Evolutionary conservation across 108 stramenopile species (phyloP).

Genomic region (Nannochloropsis salina): DNA sequence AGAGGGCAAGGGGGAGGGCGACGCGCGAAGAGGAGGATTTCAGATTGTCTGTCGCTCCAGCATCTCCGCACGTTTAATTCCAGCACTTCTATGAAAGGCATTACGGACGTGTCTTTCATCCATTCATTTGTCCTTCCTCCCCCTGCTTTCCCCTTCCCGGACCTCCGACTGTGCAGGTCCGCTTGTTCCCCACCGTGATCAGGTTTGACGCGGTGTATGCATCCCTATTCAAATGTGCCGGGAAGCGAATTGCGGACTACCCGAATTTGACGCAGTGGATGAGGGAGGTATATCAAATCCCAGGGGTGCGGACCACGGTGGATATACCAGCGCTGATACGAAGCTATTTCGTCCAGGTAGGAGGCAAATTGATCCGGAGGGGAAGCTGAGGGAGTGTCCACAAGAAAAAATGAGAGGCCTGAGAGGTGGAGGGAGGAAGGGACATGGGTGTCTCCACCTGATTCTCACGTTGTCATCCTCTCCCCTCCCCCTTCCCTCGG

Average conservation of each 20-base stretch:
- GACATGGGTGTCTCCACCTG: neutral
- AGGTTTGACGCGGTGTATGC: constrained; percentile 56
- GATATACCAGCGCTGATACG: constrained; percentile 24
- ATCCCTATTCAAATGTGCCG: constrained; percentile 53
- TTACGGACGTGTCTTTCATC: neutral
- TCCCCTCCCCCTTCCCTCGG: neutral
- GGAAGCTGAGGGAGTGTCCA: neutral
- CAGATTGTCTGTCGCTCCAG: neutral
- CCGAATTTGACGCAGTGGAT: constrained; percentile 33
- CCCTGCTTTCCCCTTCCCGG: neutral
- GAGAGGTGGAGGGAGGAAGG: neutral
- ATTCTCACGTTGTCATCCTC: neutral
- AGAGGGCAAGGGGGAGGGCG: neutral
- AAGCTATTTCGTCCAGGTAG: constrained; percentile 34
- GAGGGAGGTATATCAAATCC: constrained; percentile 43
- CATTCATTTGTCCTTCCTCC: neutral
- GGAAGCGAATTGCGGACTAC: constrained; percentile 28
- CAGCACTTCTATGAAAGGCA: too few species aligned
- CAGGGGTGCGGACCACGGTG: constrained; percentile 38
- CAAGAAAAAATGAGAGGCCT: neutral
- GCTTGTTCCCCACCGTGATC: constrained; percentile 48
- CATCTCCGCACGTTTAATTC: too few species aligned
- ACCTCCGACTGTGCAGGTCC: neutral
- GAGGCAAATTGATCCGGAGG: neutral
- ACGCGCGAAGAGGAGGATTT: neutral